phyloP scores from a whole-genome alignment of 495 filamentous ascomycete species.

The Hypoxylon crocopeplum region DNA sequence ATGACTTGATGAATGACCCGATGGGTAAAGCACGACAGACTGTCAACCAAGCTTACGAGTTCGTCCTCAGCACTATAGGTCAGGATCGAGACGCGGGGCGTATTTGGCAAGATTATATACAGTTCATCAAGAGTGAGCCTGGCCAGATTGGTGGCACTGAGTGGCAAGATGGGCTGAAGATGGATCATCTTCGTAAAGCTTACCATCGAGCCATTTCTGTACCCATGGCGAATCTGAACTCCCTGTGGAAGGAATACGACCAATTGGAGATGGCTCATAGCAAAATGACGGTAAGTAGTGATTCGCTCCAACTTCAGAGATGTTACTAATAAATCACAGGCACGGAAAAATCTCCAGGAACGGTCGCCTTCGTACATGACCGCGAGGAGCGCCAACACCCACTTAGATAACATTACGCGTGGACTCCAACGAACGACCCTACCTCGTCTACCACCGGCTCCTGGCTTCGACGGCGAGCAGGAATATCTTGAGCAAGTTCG shows the following conservation, averaged over 20 bases:
- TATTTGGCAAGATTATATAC: slow-evolving; percentile 92
- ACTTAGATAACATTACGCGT: slow-evolving; percentile 82
- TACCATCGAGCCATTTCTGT: slow-evolving; percentile 89
- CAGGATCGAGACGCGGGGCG: slow-evolving; percentile 89
- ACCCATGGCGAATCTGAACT: slow-evolving; percentile 79
- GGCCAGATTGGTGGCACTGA: slow-evolving; percentile 81
- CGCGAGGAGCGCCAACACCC: slow-evolving; percentile 82
- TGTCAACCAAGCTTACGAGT: slow-evolving; percentile 84
- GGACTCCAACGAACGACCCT: slow-evolving; percentile 78
- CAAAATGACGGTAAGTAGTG: slow-evolving; percentile 73
- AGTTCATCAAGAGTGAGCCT: slow-evolving; percentile 85
- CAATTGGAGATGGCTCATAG: slow-evolving; percentile 91
- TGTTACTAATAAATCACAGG: slow-evolving; percentile 57
- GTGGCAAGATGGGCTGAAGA: slow-evolving; percentile 98
- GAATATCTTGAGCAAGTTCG: slow-evolving; percentile 88
- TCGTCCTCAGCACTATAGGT: slow-evolving; percentile 87
- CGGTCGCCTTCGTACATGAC: slow-evolving; percentile 92
- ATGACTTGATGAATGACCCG: slow-evolving; percentile 86
- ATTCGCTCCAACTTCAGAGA: slow-evolving; percentile 3
- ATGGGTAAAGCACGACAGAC: slow-evolving; percentile 74
- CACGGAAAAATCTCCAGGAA: slow-evolving; percentile 91
- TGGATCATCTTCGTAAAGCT: slow-evolving; percentile 87
- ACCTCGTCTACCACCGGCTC: slow-evolving; percentile 79
- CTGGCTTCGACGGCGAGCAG: slow-evolving; percentile 83
- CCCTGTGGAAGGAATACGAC: slow-evolving; percentile 96